Percentiles rank a stretch among this genome's conserved stretches.
Conservation (phyloP, 2,329 filamentous ascomycete species). For the Cladophialophora exuberans region DNA sequence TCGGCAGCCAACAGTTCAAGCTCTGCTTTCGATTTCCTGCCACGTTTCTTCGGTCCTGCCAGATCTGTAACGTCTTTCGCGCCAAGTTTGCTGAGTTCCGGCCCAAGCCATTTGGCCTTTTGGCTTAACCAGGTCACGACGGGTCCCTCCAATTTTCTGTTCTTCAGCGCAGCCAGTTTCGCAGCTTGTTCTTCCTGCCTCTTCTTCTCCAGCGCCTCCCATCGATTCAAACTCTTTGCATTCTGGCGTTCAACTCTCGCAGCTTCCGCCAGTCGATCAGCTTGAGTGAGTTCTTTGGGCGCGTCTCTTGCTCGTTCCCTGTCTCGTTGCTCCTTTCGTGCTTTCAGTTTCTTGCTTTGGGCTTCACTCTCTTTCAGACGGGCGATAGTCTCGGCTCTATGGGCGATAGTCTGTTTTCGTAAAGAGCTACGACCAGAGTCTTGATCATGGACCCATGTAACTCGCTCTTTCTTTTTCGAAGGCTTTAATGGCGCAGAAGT, state of each 20-base stretch:
- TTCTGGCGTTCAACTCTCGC: slow-evolving; percentile 83
- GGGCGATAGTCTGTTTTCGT: slow-evolving; percentile 65
- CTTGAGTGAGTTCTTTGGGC: slow-evolving; percentile 83
- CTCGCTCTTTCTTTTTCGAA: slow-evolving; percentile 72
- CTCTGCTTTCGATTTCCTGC: slow-evolving; percentile 31
- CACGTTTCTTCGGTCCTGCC: slow-evolving; percentile 31
- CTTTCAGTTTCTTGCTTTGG: slow-evolving; percentile 51
- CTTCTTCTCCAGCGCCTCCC: slow-evolving; percentile 90
- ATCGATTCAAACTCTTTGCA: slow-evolving; percentile 85
- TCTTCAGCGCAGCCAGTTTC: slow-evolving; percentile 84
- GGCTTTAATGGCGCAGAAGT: slow-evolving; percentile 42
- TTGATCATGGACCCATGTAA: slow-evolving; percentile 68
- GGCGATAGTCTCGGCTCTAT: slow-evolving; percentile 61
- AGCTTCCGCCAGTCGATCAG: slow-evolving; percentile 79
- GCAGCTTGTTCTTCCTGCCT: slow-evolving; percentile 81
- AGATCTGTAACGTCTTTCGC: slow-evolving; percentile 20
- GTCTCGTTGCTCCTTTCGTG: slow-evolving; percentile 64
- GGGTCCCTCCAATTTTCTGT: slow-evolving; percentile 82
- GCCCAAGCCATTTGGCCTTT: slow-evolving; percentile 78
- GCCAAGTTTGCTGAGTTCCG: slow-evolving; percentile 49
- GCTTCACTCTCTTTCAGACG: slow-evolving; percentile 54
- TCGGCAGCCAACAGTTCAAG: slow-evolving; percentile 28
- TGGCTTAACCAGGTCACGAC: slow-evolving; percentile 94
- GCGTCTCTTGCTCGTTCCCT: slow-evolving; percentile 71
- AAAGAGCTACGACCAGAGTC: slow-evolving; percentile 66